Conservation (phyloP, 2,329 filamentous ascomycete species). For the Boeremia exigua region DNA sequence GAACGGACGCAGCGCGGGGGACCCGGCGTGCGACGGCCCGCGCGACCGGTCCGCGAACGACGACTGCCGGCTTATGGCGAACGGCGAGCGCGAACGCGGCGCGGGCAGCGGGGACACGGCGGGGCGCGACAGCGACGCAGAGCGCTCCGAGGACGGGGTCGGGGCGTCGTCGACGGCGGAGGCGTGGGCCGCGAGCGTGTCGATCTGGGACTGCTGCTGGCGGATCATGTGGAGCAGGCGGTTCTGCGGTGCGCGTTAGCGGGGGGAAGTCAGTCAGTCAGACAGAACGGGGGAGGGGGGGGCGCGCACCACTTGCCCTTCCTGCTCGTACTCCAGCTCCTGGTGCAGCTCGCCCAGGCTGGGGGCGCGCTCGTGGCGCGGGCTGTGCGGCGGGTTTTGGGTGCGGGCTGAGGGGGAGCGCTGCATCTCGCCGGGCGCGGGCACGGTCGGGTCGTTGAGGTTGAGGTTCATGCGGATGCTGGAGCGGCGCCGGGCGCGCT, state of each 20-base stretch:
- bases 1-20: constrained; percentile 59
- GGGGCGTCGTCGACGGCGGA: constrained; percentile 60
- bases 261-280: too few relatives aligned
- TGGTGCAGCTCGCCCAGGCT: constrained; percentile 80
- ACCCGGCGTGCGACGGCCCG: constrained; percentile 49
- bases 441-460: constrained; percentile 72
- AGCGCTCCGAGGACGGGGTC: constrained; percentile 56
- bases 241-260: constrained; percentile 60
- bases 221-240: constrained; percentile 79
- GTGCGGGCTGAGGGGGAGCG: constrained; percentile 46
- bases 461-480: constrained; percentile 75
- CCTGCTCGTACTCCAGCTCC: constrained; percentile 79
- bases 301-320: constrained; percentile 72
- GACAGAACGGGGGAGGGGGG: too few relatives aligned
- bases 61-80: constrained; percentile 53
- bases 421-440: constrained; percentile 73
- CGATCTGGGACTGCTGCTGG: constrained; percentile 74
- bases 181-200: constrained; percentile 59
- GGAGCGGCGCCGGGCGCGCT: constrained; percentile 66
- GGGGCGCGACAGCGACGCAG: constrained; percentile 52
- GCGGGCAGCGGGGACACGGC: constrained; percentile 30
- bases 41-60: constrained; percentile 49
- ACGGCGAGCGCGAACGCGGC: constrained; percentile 45
- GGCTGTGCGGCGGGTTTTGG: constrained; percentile 23
- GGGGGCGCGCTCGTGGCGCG: constrained; percentile 68